Conservation (phyloP, 495 filamentous ascomycete species). For the Delitschia confertaspora region DNA sequence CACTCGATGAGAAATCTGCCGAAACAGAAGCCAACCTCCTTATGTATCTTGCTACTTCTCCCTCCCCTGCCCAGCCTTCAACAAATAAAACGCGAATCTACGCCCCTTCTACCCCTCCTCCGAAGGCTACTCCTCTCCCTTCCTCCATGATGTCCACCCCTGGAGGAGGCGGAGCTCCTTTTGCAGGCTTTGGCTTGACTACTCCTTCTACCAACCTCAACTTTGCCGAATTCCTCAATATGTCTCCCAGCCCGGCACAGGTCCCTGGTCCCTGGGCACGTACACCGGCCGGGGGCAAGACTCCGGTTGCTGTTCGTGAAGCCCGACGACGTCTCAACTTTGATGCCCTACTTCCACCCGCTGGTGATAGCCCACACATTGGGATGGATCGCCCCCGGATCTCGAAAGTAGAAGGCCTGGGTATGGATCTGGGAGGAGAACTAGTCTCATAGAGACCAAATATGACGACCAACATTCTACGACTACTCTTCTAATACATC, state of each 20-base stretch:
- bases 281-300: slow-evolving; percentile 43
- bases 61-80: slow-evolving; percentile 59
- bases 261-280: slow-evolving; percentile 50
- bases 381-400: slow-evolving; percentile 24
- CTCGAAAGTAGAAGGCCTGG: slow-evolving; percentile 30
- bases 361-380: slow-evolving; percentile 31
- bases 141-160: slow-evolving; percentile 88
- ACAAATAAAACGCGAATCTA: slow-evolving; percentile 43
- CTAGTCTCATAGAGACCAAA: slow-evolving; percentile 35
- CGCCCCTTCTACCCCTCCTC: slow-evolving; percentile 81
- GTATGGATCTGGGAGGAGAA: slow-evolving; percentile 52
- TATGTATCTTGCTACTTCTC: slow-evolving; percentile 85
- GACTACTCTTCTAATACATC: neutral
- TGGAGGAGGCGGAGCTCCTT: slow-evolving; percentile 52
- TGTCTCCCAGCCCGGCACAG: slow-evolving; percentile 91
- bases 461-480: neutral
- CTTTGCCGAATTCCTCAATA: slow-evolving; percentile 94
- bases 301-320: slow-evolving; percentile 49
- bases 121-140: slow-evolving; percentile 64
- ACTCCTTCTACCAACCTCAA: slow-evolving; percentile 70
- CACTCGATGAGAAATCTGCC: slow-evolving; percentile 39
- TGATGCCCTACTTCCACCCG: slow-evolving; percentile 52
- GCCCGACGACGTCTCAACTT: slow-evolving; percentile 58
- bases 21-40: slow-evolving; percentile 87
- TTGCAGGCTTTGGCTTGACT: slow-evolving; percentile 47